Evolutionary conservation across 2,329 filamentous ascomycete species (phyloP), one percentile per base, ranked within the genome.

Genomic region (Penicillium sp.): DNA sequence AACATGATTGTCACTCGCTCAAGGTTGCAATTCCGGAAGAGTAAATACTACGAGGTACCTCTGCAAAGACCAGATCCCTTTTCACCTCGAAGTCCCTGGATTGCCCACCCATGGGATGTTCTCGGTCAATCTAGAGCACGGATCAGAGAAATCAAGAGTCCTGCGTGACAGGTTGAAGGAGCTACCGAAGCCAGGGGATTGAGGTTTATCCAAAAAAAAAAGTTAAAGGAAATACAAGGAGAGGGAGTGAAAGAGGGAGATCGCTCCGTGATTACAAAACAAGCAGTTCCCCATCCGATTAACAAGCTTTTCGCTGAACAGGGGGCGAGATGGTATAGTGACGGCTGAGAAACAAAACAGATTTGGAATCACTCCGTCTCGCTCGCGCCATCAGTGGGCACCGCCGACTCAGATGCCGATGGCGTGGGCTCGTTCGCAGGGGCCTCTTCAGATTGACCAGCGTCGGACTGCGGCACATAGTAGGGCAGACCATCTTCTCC

Each of bases 401-500:
- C 33, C n/a, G 48, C 36, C 5, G 54, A 27, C 41, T 57, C 53
- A 1, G 32, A 9, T n/a, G 25, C 43, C 11, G 54, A 45, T 42
- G 45, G 46, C 28, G 53, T 43, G n/a, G 62, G 43, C 32, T 61
- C 59, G 8, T 47, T 13, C 12, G 48, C 35, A 37, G 59, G 46
- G 26, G 55, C 50, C 35, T 58, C 53, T 9, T 52, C 53, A 27
- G 46, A 43, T 41, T 57, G 54, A 11, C 48, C 52, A 32, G 51
- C 45, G 37, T 57, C 51, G 4, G 60, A 49, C 24, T 62, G 49
- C n/a, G 64, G 62, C 24, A 66, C 65, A 50, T 68, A 73, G 49
- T 72, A 78, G 3, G 72, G 70, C 46, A 74, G 71, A 5, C 75
- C 88, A 56, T 95, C 89, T 50, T 97, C 91, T 61, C 95, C 91